Evolutionary conservation across 202 grass and related monocot genomes (phyloP), one percentile per base, ranked within the genome.

Genomic region (Zoysia matrella): DNA sequence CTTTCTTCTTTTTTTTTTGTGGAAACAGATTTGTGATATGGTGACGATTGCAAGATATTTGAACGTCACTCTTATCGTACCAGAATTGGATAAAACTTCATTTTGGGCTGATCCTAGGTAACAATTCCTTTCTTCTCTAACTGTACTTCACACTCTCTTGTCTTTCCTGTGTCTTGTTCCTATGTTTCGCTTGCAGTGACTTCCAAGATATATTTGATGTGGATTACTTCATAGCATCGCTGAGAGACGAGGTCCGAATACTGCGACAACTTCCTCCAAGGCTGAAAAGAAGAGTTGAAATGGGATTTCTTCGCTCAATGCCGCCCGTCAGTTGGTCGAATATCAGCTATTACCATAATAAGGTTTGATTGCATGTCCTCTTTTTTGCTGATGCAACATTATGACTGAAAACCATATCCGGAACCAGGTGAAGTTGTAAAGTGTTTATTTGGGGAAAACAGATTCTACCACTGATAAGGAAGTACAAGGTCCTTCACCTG

Each of bases 151-250:
- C 15, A 40, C 16, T n/a, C 69, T 44, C 3, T 41, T 54, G 36
- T 47, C 9, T 66, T 56, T 30, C 43, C 39, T 79, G 77, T 4
- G 73, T 55, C 66, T 57, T 75, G 67, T 83, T 53, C 40, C 49
- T 41, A 49, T 71, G 54, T 40, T 86, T 77, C 60, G 71, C 18
- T 79, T 69, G 18, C 81, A 98, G 95, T 52, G 95, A 98, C 53
- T 98, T 98, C 76, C 77, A 93, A 75, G 95, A 98, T 72, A 98
- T 98, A 91, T 98, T 98, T 83, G 92, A 98, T 78, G 87, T 93
- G 69, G 87, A 98, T 57, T 85, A 98, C 87, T 98, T 98, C 83
- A 95, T 98, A 78, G 73, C 89, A 74, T 98, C 95, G 68, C 85
- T 98, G 43, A 88, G 92, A 81, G 83, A 93, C 3, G 95, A 98